phyloP scores from a whole-genome alignment of 2,329 filamentous ascomycete species.

The Cadophora sp. region DNA sequence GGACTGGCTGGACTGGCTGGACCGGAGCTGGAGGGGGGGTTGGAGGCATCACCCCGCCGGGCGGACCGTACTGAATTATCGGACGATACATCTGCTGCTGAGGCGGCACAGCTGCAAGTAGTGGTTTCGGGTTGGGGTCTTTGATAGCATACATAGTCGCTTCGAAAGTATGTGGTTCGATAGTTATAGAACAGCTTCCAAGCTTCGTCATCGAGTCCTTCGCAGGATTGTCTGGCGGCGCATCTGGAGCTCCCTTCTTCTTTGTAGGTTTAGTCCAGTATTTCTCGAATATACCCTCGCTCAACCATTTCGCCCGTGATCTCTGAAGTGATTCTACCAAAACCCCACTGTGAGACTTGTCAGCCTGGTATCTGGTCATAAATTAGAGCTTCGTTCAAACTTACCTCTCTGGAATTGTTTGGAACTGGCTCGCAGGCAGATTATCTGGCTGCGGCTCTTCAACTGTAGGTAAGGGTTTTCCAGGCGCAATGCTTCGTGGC shows the following conservation, averaged over 20 bases:
- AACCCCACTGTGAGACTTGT: constrained; percentile 64
- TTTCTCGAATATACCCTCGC: constrained; percentile 75
- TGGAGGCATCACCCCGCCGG: constrained; percentile 66
- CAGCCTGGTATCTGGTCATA: constrained; percentile 11
- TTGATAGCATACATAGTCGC: constrained; percentile 77
- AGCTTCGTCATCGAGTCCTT: constrained; percentile 77
- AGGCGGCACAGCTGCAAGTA: constrained; percentile 39
- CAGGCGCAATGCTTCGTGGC: constrained; percentile 67
- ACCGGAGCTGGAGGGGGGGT: constrained; percentile 47
- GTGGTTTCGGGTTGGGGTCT: constrained; percentile 60
- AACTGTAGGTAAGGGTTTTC: constrained; percentile 74
- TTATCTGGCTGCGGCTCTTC: constrained; percentile 69
- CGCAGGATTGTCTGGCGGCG: constrained; percentile 66
- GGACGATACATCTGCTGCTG: constrained; percentile 53
- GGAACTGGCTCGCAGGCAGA: constrained; percentile 70
- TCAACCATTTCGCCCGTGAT: constrained; percentile 77
- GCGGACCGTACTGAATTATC: constrained; percentile 70
- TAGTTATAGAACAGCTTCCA: constrained; percentile 74
- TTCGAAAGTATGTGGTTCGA: constrained; percentile 82
- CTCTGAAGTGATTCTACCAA: constrained; percentile 74
- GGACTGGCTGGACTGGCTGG: constrained; percentile 43
- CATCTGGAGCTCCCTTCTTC: constrained; percentile 69
- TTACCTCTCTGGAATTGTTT: constrained; percentile 76
- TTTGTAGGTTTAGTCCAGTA: constrained; percentile 79
- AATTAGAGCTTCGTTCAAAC: constrained; percentile 16